Evolutionary conservation across 1,284 basidiomycete genomes (phyloP).

Genomic region (Naganishia sp.): DNA sequence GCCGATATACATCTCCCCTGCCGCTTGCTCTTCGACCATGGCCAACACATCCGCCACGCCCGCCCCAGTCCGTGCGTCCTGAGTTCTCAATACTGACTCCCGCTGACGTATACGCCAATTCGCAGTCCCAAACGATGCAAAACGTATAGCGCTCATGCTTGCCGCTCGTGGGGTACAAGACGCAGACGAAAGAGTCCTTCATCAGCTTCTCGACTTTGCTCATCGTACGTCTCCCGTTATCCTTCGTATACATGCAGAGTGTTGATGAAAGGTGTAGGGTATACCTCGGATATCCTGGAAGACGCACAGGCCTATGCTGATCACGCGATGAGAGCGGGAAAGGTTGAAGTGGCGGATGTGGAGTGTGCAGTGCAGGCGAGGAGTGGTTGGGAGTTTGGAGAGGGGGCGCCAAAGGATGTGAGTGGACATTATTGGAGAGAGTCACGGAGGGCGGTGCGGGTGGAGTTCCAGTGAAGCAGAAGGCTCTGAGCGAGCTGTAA

Average conservation of each 20-base stretch:
- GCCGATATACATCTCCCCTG: too few species aligned
- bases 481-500: neutral
- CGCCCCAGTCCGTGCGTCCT: too few species aligned
- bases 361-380: slow-evolving; percentile 87
- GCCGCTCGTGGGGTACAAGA: slow-evolving; percentile 94
- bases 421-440: slow-evolving; percentile 44
- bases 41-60: too few species aligned
- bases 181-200: slow-evolving; percentile 87
- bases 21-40: too few species aligned
- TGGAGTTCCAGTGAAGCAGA: too few species aligned
- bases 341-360: slow-evolving; percentile 87
- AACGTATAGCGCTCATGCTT: slow-evolving; percentile 87
- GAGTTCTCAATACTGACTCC: too few species aligned
- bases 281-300: slow-evolving; percentile 85
- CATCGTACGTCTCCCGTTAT: slow-evolving; percentile 59
- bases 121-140: slow-evolving; percentile 74
- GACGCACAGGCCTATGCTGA: slow-evolving; percentile 92
- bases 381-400: slow-evolving; percentile 91
- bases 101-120: slow-evolving; percentile 4
- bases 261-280: slow-evolving; percentile 55
- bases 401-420: slow-evolving; percentile 93
- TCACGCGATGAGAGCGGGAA: slow-evolving; percentile 74
- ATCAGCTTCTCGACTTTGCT: slow-evolving; percentile 93
- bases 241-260: neutral
- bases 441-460: too few species aligned